Evolutionary conservation across 2,329 filamentous ascomycete genomes (phyloP).

Genomic region (Sclerotinia sclerotiorum): DNA sequence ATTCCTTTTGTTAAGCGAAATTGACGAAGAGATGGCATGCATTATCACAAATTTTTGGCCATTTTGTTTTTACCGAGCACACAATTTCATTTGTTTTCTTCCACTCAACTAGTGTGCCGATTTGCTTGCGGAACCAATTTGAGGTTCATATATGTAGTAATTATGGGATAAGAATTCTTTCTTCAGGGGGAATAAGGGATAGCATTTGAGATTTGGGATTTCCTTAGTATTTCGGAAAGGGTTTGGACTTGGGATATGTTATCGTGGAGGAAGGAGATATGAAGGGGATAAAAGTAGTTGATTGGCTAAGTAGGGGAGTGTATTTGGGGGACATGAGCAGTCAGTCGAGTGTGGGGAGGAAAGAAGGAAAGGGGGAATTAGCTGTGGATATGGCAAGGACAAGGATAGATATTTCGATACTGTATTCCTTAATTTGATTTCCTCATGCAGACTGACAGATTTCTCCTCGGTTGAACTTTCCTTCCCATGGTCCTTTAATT

Average conservation of each 20-base stretch:
- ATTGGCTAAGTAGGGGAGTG: background rate
- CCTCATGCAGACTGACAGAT: conserved; percentile 5
- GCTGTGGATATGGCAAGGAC: conserved; percentile 38
- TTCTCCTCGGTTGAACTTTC: background rate
- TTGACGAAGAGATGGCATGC: conserved; percentile 18
- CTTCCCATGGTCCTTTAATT: background rate
- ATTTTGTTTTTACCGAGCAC: background rate
- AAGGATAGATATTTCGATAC: conserved; percentile 19
- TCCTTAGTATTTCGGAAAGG: conserved; percentile 1
- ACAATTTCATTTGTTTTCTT: background rate
- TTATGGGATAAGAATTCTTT: conserved; percentile 13
- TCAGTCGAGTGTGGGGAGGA: background rate
- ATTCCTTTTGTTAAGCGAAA: conserved; percentile 18
- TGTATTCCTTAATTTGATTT: conserved; percentile 17
- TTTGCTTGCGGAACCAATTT: background rate
- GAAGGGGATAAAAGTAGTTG: background rate
- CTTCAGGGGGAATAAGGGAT: background rate
- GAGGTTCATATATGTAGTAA: conserved; percentile 21
- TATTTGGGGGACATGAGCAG: background rate
- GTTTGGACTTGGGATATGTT: conserved; percentile 44
- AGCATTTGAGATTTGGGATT: conserved; percentile 14
- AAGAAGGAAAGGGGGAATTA: conserved; percentile 41
- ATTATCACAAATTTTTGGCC: conserved; percentile 5
- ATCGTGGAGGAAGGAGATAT: background rate
- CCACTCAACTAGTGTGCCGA: background rate